Evolutionary conservation across 345 rosid genomes (phyloP).

Genomic region (Erodium maritimum): DNA sequence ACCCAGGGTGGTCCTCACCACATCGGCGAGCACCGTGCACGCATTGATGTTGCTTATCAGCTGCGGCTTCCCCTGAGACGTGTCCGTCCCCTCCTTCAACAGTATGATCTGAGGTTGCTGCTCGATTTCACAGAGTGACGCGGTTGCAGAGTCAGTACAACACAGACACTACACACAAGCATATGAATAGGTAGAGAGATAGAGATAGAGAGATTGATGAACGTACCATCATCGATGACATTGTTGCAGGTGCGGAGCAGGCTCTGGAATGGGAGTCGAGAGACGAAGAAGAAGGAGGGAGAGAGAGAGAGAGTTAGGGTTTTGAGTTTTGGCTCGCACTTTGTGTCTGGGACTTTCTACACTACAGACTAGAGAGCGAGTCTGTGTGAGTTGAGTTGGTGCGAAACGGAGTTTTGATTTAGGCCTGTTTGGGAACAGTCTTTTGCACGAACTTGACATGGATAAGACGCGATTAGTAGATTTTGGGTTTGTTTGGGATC

Average conservation of each 20-base stretch:
- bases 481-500: too few relatives aligned
- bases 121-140: constrained; percentile 11
- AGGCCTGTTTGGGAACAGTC: too few relatives aligned
- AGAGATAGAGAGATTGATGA: not conserved
- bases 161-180: not conserved
- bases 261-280: not conserved
- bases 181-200: not conserved
- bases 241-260: constrained; percentile 8
- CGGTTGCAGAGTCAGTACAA: not conserved
- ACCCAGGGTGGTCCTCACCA: constrained; percentile 84
- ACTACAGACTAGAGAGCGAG: too few relatives aligned
- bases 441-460: too few relatives aligned
- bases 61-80: constrained; percentile 96
- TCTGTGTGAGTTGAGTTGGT: too few relatives aligned
- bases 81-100: constrained; percentile 93
- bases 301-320: not conserved
- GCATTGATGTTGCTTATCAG: constrained; percentile 94
- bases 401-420: too few relatives aligned
- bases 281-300: not conserved
- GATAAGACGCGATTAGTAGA: too few relatives aligned
- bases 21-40: constrained; percentile 83
- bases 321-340: not conserved
- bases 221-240: constrained; percentile 27
- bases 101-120: constrained; percentile 99
- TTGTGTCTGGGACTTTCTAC: not conserved